A percentile compares a stretch with the other conserved stretches of the same genome.
Evolutionary conservation across 805 yeast genomes (phyloP).

Genomic region (Ogataea henricii): DNA sequence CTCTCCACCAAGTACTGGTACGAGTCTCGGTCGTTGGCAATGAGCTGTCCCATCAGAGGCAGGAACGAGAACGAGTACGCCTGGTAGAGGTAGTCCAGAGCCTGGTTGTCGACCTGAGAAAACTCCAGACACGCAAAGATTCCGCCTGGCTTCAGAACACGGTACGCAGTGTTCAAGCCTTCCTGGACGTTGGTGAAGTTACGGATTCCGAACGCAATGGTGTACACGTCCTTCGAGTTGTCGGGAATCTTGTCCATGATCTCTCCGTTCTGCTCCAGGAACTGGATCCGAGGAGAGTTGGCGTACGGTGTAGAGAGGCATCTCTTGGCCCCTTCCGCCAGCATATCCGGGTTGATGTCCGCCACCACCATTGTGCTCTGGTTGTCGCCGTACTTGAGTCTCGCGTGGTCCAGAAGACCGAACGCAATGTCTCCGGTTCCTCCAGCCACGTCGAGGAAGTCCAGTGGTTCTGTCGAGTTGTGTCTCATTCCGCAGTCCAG

Average conservation of each 20-base stretch:
- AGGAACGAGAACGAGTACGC: slow-evolving; percentile 84
- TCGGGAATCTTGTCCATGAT: slow-evolving; percentile 78
- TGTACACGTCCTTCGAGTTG: slow-evolving; percentile 90
- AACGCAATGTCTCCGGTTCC: slow-evolving; percentile 99
- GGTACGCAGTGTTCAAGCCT: slow-evolving; percentile 91
- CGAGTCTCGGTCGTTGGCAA: slow-evolving; percentile 94
- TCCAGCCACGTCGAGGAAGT: slow-evolving; percentile 95
- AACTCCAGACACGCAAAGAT: slow-evolving; percentile 95
- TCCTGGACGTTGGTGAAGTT: slow-evolving; percentile 94
- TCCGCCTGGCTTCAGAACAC: slow-evolving; percentile 97
- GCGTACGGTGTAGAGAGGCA: slow-evolving; percentile 58
- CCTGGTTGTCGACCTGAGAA: slow-evolving; percentile 82
- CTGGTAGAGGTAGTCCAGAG: slow-evolving; percentile 75
- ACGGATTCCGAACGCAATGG: slow-evolving; percentile 96
- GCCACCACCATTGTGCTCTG: slow-evolving; percentile 84
- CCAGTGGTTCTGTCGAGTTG: slow-evolving; percentile 70
- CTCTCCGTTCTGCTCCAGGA: slow-evolving; percentile 93
- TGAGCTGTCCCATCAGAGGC: slow-evolving; percentile 93
- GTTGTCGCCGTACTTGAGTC: slow-evolving; percentile 70
- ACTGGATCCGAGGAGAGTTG: slow-evolving; percentile 70
- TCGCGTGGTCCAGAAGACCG: slow-evolving; percentile 91
- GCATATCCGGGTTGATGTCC: slow-evolving; percentile 96
- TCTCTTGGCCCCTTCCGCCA: slow-evolving; percentile 86
- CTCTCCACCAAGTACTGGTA: slow-evolving; percentile 96
- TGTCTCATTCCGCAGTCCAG: slow-evolving; percentile 94